These are phyloP conservation scores for Fusarium goolgardi DNA, from an alignment of 2,329 filamentous ascomycete species.

Conservation along the genomic window DNA sequence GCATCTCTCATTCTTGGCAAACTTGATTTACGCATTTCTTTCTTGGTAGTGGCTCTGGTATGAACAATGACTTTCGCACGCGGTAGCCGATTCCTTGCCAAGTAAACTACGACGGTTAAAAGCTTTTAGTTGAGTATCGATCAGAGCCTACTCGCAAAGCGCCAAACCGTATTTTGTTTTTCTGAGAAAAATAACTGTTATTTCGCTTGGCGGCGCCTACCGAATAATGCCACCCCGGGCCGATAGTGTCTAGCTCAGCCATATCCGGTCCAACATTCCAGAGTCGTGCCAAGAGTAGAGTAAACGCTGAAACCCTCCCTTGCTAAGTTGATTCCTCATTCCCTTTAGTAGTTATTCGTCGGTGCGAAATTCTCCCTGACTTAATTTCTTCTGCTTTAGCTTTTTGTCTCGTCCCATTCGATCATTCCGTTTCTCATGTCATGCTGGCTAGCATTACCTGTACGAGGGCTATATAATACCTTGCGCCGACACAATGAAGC, in stretches of 20 bases:
- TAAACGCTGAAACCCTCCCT: neutral
- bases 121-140: neutral
- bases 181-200: neutral
- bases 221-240: neutral
- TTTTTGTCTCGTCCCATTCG: neutral
- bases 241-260: slow-evolving; percentile 2
- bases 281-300: neutral
- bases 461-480: slow-evolving; percentile 11
- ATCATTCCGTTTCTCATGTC: neutral
- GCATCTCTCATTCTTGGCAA: too few species aligned
- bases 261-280: slow-evolving; percentile 30
- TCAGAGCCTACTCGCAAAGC: neutral
- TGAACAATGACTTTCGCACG: neutral
- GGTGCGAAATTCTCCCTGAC: neutral
- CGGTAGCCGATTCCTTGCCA: neutral
- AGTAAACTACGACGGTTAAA: neutral
- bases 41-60: neutral
- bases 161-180: rapidly evolving
- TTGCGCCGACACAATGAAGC: neutral
- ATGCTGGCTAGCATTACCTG: neutral
- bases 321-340: neutral
- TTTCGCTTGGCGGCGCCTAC: neutral
- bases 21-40: too few species aligned
- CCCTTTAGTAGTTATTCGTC: neutral
- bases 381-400: neutral